Evolutionary conservation across 2,329 filamentous ascomycete species (phyloP).

Genomic region (Coniochaeta pulveracea): DNA sequence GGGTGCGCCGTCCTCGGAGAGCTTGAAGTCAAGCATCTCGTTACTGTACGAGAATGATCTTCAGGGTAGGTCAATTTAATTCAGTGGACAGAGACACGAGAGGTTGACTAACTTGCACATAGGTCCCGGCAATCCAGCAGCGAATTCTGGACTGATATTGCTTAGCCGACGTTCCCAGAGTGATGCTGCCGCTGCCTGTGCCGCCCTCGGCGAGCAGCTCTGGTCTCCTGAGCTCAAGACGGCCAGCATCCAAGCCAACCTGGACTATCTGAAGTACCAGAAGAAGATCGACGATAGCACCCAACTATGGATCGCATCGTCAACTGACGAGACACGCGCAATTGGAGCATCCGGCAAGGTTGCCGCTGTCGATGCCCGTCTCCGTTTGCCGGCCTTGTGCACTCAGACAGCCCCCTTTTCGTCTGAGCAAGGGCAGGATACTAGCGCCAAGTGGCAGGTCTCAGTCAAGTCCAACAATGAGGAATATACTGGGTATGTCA

Average conservation of each 20-base stretch:
- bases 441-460: conserved; percentile 22
- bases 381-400: conserved; percentile 24
- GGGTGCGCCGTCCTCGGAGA: conserved; percentile 19
- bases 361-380: conserved; percentile 7
- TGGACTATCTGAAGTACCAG: conserved; percentile 25
- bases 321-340: conserved; percentile 10
- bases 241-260: conserved; percentile 17
- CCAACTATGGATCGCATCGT: conserved; percentile 24
- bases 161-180: conserved; percentile 16
- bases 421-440: conserved; percentile 19
- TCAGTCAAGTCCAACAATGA: conserved; percentile 26
- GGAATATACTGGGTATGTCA: conserved; percentile 21
- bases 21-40: conserved; percentile 23
- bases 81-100: too few species aligned
- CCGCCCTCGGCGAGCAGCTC: conserved; percentile 26
- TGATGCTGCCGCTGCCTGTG: conserved; percentile 19
- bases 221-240: conserved; percentile 19
- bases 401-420: conserved; percentile 31
- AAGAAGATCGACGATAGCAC: conserved; percentile 12
- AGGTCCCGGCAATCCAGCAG: conserved; percentile 21
- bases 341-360: conserved; percentile 17
- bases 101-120: conserved; percentile 1
- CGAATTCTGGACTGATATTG: conserved; percentile 22
- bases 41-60: conserved; percentile 29
- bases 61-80: conserved; percentile 22